Base-by-base conservation (phyloP, 768 basidiomycete genomes). In the Agrocybe praecox region DNA sequence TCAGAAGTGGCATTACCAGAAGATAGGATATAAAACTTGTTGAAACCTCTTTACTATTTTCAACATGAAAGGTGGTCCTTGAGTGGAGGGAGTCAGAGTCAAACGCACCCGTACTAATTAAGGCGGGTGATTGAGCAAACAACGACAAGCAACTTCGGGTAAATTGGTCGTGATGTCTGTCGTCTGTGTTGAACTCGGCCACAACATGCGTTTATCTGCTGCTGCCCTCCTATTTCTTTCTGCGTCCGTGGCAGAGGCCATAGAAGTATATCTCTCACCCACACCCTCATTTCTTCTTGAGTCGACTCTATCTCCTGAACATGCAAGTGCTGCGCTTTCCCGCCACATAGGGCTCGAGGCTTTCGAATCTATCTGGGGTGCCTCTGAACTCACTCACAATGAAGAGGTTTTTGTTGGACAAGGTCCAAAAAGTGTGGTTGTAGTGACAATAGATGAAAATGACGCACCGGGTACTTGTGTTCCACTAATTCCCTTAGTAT, bases 311-410 rank as follows among this genome's bases (percentile, higher is more conserved):
- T 78, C 82, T 18, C 74, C 78, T 23, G 76, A 80, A 42, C 80
- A 83, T 49, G 86, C 86, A 43, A 84, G 80, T 62, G 77, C 82
- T 33, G 82, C 77, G 6, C 74, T 92, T 29, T 82, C 88, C 18
- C 82, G 80, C 52, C 89, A 92, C 67, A 80, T 92, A 11, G 85
- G 86, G n/a, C 78, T 91, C 6, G 90, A 91, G 62, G 71, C 71
- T 18, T 86, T 86, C 61, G 87, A 89, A 65, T 71, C 75, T 22
- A 68, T 85, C 24, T 71, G 62, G 51, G 74, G 75, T 57, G 67
- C 72, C 50, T 73, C 73, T 32, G 59, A 67, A 24, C 52, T 63
- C 58, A 47, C 58, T 32, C 64, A 62, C 46, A 58, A 71, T 55
- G 77, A 81, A 47, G 73, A 78, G 44, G 40, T 69, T 2, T 85